Percentiles rank a stretch among this genome's conserved stretches.
Conservation (phyloP, 495 filamentous ascomycete genomes). For the Cairneyella variabilis region DNA sequence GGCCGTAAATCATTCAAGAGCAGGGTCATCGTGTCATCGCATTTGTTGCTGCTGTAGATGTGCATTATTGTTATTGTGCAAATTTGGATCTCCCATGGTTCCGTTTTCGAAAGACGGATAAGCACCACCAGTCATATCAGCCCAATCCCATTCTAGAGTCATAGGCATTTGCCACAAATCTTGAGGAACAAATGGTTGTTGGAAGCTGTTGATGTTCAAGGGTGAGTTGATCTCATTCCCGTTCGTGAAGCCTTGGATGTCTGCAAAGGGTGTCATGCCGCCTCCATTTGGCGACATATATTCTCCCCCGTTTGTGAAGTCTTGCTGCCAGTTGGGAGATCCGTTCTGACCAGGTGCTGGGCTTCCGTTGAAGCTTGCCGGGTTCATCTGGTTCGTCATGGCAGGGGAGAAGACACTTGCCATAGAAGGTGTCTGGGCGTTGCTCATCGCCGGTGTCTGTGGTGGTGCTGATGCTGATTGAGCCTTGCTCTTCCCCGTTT, state of each 20-base stretch:
- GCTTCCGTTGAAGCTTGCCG: conserved; percentile 16
- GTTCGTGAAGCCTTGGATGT: conserved; percentile 35
- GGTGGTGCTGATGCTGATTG: not conserved
- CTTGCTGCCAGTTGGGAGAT: conserved; percentile 18
- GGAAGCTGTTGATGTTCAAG: conserved; percentile 46
- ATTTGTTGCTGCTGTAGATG: conserved; percentile 19
- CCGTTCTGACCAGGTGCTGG: conserved; percentile 12
- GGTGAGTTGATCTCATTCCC: conserved; percentile 32
- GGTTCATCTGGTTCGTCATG: conserved; percentile 16
- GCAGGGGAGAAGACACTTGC: conserved; percentile 19
- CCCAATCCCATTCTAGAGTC: conserved; percentile 98
- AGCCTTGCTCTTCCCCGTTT: not conserved
- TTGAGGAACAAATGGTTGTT: conserved; percentile 93
- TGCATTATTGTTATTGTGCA: conserved; percentile 21
- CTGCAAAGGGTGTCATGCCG: conserved; percentile 44
- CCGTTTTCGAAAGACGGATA: conserved; percentile 53
- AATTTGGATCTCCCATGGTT: conserved; percentile 17
- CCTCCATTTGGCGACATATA: conserved; percentile 24
- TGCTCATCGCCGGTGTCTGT: conserved; percentile 10
- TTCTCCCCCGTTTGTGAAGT: conserved; percentile 17
- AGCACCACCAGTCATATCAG: conserved; percentile 66
- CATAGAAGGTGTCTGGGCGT: conserved; percentile 10
- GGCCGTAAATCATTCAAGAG: too few species aligned
- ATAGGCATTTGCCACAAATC: conserved; percentile 96
- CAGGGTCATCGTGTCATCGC: too few species aligned